Evolutionary conservation across 2,329 filamentous ascomycete species (phyloP), one percentile per base, ranked within the genome.

Genomic region (Hymenoscyphus salicellus): DNA sequence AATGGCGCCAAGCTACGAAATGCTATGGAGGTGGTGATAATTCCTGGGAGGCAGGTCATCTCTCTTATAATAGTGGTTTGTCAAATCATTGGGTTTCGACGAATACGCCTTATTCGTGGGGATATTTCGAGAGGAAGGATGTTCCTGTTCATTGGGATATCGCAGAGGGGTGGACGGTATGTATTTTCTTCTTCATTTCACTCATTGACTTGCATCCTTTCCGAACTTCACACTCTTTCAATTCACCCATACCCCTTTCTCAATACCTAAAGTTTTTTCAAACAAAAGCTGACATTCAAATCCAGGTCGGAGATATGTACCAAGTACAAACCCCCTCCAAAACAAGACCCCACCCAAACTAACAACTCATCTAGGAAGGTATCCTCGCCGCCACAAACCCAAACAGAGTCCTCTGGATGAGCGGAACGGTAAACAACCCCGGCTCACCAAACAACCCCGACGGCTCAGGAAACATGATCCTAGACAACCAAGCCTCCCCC

Each of bases 81-180:
- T 85, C 85, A 66, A 78, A 85, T 62, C 78, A 80, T 26, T 86
- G 84, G 84, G 82, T 81, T 0, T 70, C 78, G 5, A 80, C 82
- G 41, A 84, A 85, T 61, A 85, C 82, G 0, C 80, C 83, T 0
- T 84, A 78, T 76, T 82, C 79, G 64, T 82, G 82, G 77, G 82
- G 79, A 0, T 82, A 84, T 70, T 79, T 80, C 66, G 81, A 80
- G 64, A 74, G 81, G n/a, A 70, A 77, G 4, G 83, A 85, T 63
- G 75, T 86, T n/a, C 83, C 83, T 0, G 78, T 83, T 17, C 83
- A 86, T 20, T 86, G 81, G 71, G 79, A 80, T 3, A 78, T 86
- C 68, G 83, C 82, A 0, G 83, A 86, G 63, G 81, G 77, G 10
- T 86, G 81, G 79, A 82, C 83, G 0, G 70, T 84, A 52, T 26